Percentiles rank a stretch among this genome's conserved stretches.
These are phyloP conservation scores for Globisporangium viniferum DNA, from an alignment of 352 stramenopile species.

Conservation along the genomic window DNA sequence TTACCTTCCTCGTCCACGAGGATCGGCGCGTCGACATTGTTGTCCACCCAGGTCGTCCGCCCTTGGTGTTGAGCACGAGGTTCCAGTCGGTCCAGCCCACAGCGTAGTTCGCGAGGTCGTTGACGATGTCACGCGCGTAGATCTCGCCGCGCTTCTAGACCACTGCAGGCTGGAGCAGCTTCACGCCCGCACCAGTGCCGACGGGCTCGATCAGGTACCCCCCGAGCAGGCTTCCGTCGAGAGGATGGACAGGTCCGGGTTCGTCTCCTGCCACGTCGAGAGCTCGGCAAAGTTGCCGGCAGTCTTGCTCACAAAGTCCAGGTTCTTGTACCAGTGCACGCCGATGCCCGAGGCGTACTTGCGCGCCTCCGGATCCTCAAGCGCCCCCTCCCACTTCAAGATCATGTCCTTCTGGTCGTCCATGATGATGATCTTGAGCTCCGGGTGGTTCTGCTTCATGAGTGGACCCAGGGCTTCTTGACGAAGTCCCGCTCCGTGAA, in stretches of 20 bases:
- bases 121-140: conserved; percentile 60
- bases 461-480: conserved; percentile 64
- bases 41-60: conserved; percentile 49
- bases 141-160: conserved; percentile 47
- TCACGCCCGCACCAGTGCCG: conserved; percentile 28
- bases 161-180: conserved; percentile 26
- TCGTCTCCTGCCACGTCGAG: conserved; percentile 28
- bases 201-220: conserved; percentile 38
- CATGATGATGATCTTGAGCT: conserved; percentile 71
- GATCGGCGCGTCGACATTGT: conserved; percentile 40
- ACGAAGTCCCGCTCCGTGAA: conserved; percentile 52
- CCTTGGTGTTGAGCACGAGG: conserved; percentile 43
- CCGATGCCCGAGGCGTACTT: conserved; percentile 77
- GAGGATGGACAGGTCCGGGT: conserved; percentile 61
- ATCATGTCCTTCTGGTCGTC: conserved; percentile 75
- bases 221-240: conserved; percentile 61
- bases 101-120: conserved; percentile 53
- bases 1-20: conserved; percentile 22
- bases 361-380: conserved; percentile 32
- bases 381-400: conserved; percentile 27
- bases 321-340: conserved; percentile 77
- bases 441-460: conserved; percentile 55
- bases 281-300: conserved; percentile 37
- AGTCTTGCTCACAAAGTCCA: conserved; percentile 30
- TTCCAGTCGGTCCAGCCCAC: conserved; percentile 79